phyloP scores from a whole-genome alignment of 2,329 filamentous ascomycete species.

The Talaromyces piceae region DNA sequence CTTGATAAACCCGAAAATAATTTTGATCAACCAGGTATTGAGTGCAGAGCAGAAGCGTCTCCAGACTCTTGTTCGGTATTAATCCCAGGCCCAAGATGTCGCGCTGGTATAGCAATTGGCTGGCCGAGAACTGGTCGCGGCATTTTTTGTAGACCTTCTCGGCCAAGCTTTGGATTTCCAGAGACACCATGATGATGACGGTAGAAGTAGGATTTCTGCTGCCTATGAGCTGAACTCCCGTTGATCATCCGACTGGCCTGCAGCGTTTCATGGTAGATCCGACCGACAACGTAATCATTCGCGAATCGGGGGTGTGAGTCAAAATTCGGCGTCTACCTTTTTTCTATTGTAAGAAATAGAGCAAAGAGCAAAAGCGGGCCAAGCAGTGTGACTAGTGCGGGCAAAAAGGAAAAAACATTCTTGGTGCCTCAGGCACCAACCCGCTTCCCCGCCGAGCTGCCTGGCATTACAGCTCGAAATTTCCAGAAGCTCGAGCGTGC shows the following conservation, averaged over 20 bases:
- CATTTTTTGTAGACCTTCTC: constrained; percentile 41
- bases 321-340: background rate
- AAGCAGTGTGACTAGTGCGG: constrained; percentile 8
- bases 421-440: constrained; percentile 20
- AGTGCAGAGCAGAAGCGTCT: constrained; percentile 37
- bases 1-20: constrained; percentile 39
- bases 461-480: constrained; percentile 27
- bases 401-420: no score
- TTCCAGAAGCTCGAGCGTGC: constrained; percentile 35
- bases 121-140: constrained; percentile 29
- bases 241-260: background rate
- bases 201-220: background rate
- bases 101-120: constrained; percentile 41
- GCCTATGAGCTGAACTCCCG: background rate
- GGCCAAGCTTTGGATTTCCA: constrained; percentile 33
- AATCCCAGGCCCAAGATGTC: constrained; percentile 38
- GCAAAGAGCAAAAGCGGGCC: background rate
- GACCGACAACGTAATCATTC: background rate
- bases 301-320: background rate
- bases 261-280: constrained; percentile 3
- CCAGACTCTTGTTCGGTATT: constrained; percentile 37
- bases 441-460: constrained; percentile 14
- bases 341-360: background rate
- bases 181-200: constrained; percentile 26
- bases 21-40: constrained; percentile 40